Percentiles rank a stretch among this genome's conserved stretches.
Evolutionary conservation across 257 asterid species (phyloP).

Genomic region (Dorcoceras hygrometricum): DNA sequence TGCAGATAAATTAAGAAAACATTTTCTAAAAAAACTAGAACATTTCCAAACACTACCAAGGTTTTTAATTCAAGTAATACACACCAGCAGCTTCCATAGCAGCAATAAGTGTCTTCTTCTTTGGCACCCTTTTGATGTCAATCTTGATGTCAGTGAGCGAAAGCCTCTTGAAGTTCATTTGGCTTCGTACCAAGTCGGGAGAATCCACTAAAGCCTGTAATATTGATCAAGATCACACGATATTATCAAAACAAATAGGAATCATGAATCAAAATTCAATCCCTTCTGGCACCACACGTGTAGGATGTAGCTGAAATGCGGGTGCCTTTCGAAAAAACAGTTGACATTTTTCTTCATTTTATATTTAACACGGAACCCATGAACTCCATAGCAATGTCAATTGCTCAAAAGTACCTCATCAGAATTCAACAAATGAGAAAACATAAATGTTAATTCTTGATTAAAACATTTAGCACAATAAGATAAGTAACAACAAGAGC

Average conservation of each 20-base stretch:
- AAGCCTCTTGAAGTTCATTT: slow-evolving; percentile 33
- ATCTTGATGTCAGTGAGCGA: slow-evolving; percentile 24
- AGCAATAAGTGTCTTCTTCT: slow-evolving; percentile 22
- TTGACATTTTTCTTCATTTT: background rate
- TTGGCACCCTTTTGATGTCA: slow-evolving; percentile 19
- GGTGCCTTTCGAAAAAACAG: background rate
- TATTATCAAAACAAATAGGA: too few species aligned
- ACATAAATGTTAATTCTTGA: background rate
- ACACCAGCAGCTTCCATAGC: background rate
- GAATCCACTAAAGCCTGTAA: slow-evolving; percentile 30
- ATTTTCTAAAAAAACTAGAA: background rate
- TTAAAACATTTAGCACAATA: background rate
- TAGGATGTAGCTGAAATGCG: too few species aligned
- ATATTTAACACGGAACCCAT: too few species aligned
- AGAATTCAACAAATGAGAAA: too few species aligned
- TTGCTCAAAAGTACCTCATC: background rate
- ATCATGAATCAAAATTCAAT: too few species aligned
- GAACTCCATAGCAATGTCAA: too few species aligned
- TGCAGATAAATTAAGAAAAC: background rate
- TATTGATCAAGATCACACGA: too few species aligned
- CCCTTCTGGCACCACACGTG: background rate
- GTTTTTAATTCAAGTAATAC: background rate
- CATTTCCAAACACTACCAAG: background rate
- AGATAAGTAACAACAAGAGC: background rate
- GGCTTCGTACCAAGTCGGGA: slow-evolving; percentile 31